phyloP scores from a whole-genome alignment of 2,329 filamentous ascomycete genomes.

The Calonectria pauciramosa region DNA sequence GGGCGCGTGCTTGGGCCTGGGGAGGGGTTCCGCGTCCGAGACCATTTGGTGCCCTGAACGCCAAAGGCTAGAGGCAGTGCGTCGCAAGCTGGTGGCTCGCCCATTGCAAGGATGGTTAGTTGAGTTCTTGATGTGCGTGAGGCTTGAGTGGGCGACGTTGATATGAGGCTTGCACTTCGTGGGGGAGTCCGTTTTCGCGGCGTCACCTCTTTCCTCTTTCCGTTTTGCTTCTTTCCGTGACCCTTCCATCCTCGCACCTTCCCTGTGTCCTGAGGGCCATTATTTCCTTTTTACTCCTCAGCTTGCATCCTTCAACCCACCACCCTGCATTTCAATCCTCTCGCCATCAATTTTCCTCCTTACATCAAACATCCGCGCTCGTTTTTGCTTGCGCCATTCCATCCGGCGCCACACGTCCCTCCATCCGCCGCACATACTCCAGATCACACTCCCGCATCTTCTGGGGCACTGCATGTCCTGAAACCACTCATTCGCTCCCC shows the following conservation, averaged over 20 bases:
- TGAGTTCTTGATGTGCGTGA: neutral
- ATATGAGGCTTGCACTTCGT: conserved; percentile 13
- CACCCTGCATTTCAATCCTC: neutral
- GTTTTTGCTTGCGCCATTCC: neutral
- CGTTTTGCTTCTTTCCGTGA: conserved; percentile 5
- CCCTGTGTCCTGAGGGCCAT: neutral
- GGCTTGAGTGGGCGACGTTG: conserved; percentile 13
- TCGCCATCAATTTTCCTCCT: neutral
- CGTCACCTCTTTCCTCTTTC: conserved; percentile 29
- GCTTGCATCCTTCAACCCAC: neutral
- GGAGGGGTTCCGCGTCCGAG: neutral
- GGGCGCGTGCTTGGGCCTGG: conserved; percentile 2
- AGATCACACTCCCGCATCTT: neutral
- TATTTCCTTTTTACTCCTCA: conserved; percentile 4
- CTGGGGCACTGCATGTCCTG: neutral
- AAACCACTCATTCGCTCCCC: neutral
- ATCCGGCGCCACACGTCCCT: neutral
- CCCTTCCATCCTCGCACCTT: neutral
- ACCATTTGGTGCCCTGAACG: conserved; percentile 7
- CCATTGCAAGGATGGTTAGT: conserved; percentile 10
- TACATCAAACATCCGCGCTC: neutral
- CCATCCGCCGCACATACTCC: neutral
- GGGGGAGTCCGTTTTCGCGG: conserved; percentile 16
- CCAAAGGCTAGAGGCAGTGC: conserved; percentile 1
- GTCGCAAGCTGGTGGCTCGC: conserved; percentile 10